These are phyloP conservation scores for Hirsutella minnesotensis DNA, from an alignment of 2,329 filamentous ascomycete genomes.

Conservation along the genomic window DNA sequence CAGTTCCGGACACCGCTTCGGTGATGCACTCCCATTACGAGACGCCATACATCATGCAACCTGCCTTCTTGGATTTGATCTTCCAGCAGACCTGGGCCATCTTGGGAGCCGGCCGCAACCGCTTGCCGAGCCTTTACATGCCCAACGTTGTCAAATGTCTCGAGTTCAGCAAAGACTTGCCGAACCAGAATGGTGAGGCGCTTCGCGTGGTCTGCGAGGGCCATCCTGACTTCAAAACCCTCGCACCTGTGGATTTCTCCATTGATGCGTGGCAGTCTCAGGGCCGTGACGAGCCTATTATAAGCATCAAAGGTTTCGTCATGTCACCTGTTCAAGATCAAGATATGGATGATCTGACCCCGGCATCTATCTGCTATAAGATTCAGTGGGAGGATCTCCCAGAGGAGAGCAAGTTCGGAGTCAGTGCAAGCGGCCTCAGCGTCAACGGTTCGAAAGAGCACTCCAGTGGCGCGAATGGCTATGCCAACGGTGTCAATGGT, in stretches of 20 bases:
- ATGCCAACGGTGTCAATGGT: background rate
- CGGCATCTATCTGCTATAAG: constrained; percentile 28
- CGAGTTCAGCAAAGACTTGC: constrained; percentile 14
- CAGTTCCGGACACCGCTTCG: constrained; percentile 28
- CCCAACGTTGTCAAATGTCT: constrained; percentile 19
- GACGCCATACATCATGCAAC: constrained; percentile 29
- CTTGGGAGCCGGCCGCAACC: constrained; percentile 19
- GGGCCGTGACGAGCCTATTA: constrained; percentile 14
- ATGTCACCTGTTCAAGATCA: constrained; percentile 30
- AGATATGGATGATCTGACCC: constrained; percentile 5
- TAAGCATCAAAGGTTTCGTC: constrained; percentile 23
- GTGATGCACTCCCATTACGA: constrained; percentile 34
- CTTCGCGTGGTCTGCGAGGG: constrained; percentile 16
- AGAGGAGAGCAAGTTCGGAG: background rate
- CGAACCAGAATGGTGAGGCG: constrained; percentile 14
- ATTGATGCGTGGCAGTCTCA: constrained; percentile 20
- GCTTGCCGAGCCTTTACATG: constrained; percentile 23
- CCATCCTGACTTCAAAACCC: constrained; percentile 9
- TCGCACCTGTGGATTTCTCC: constrained; percentile 19
- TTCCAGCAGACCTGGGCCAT: constrained; percentile 27
- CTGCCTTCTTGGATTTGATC: constrained; percentile 32
- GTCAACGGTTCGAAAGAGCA: too few relatives aligned
- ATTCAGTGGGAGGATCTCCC: constrained; percentile 29
- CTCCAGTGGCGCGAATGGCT: background rate
- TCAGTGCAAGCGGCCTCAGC: too few relatives aligned